Evolutionary conservation across 2,329 filamentous ascomycete genomes (phyloP).

Genomic region (Falciphora oryzae): DNA sequence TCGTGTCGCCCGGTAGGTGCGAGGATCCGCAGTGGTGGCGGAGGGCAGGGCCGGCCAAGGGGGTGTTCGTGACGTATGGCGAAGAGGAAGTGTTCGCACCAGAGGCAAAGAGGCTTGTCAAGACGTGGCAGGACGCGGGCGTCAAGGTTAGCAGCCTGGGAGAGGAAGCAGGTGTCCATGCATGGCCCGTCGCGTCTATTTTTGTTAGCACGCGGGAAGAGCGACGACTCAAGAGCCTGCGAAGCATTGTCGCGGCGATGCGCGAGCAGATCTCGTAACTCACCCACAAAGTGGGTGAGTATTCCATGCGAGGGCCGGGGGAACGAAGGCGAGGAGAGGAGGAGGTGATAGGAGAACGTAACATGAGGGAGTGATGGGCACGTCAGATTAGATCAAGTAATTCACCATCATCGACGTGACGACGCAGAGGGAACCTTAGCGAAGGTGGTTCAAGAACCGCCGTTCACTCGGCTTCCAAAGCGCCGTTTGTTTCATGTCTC

Average conservation of each 20-base stretch:
- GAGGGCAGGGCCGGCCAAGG: conserved; percentile 57
- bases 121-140: conserved; percentile 46
- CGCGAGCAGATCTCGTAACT: conserved; percentile 20
- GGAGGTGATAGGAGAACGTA: conserved; percentile 8
- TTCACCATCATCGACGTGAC: conserved; percentile 34
- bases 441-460: conserved; percentile 3
- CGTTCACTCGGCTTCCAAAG: conserved; percentile 42
- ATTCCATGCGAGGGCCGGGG: too few species aligned
- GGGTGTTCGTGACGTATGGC: conserved; percentile 67
- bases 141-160: conserved; percentile 51
- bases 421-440: conserved; percentile 42
- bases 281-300: too few species aligned
- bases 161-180: conserved; percentile 60
- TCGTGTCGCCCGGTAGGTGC: conserved; percentile 67
- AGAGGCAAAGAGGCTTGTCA: conserved; percentile 58
- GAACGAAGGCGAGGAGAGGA: too few species aligned
- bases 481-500: conserved; percentile 29
- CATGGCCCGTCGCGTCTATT: conserved; percentile 71
- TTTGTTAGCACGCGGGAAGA: conserved; percentile 45
- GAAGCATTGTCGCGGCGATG: conserved; percentile 33
- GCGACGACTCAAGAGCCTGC: conserved; percentile 47
- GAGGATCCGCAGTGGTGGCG: conserved; percentile 61
- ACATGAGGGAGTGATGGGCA: conserved; percentile 19
- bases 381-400: conserved; percentile 65
- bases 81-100: conserved; percentile 72